Conservation (phyloP, 257 asterid species). For the Capsicum baccatum region DNA sequence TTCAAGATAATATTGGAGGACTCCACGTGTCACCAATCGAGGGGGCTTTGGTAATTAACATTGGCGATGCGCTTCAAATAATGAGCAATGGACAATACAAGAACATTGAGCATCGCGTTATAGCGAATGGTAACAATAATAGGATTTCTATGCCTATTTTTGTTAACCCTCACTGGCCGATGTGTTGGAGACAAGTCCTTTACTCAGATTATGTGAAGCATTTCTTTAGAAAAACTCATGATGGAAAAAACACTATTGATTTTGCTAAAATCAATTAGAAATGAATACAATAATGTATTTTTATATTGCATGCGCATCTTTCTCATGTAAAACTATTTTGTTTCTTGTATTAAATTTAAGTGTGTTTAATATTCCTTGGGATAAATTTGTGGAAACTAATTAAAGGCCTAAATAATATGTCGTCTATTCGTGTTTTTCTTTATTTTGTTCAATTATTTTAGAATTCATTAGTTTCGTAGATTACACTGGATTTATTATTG, state of each 20-base stretch:
- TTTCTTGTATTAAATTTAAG: background rate
- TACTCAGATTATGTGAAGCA: slow-evolving; percentile 47
- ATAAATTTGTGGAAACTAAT: too few relatives aligned
- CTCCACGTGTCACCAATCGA: slow-evolving; percentile 39
- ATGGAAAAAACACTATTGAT: slow-evolving; percentile 43
- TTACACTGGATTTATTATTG: too few relatives aligned
- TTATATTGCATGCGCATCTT: background rate
- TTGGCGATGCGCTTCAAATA: slow-evolving; percentile 44
- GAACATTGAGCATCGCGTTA: slow-evolving; percentile 42
- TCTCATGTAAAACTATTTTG: background rate
- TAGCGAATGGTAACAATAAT: slow-evolving; percentile 36
- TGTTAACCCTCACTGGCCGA: slow-evolving; percentile 43
- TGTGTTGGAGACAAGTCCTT: slow-evolving; percentile 34
- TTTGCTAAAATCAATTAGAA: slow-evolving; percentile 39
- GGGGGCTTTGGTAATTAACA: slow-evolving; percentile 44
- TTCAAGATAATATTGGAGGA: slow-evolving; percentile 47
- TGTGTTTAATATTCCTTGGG: background rate
- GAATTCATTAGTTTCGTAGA: background rate
- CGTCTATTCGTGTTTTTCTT: background rate
- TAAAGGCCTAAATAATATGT: background rate
- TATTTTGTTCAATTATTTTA: background rate
- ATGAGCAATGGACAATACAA: slow-evolving; percentile 43
- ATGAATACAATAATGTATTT: background rate
- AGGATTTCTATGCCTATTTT: slow-evolving; percentile 45
- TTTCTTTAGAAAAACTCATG: slow-evolving; percentile 47